These are phyloP conservation scores for Yamadazyma sp. DNA, from an alignment of 805 yeast genomes.

Conservation along the genomic window DNA sequence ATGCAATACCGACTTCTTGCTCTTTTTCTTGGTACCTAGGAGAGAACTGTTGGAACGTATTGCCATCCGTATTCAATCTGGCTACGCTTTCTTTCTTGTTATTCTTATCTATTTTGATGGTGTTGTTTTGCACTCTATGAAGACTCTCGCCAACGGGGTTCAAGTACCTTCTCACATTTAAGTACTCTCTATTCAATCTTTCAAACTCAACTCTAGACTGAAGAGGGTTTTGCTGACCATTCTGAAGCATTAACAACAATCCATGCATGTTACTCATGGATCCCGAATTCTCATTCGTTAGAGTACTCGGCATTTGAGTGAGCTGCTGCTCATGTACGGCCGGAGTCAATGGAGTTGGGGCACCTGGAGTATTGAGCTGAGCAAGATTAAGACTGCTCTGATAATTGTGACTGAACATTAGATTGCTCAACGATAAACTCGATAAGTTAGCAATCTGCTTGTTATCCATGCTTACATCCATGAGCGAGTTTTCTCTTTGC, in stretches of 20 bases:
- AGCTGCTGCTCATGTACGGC: conserved; percentile 5
- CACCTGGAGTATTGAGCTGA: conserved; percentile 15
- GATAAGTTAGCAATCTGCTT: conserved; percentile 36
- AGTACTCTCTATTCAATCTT: conserved; percentile 69
- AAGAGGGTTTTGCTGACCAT: conserved; percentile 45
- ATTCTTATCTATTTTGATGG: conserved; percentile 26
- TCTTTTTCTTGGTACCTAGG: conserved; percentile 33
- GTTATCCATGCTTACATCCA: conserved; percentile 50
- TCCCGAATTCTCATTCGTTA: conserved; percentile 7
- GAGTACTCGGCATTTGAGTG: conserved; percentile 1
- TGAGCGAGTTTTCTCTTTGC: conserved; percentile 70
- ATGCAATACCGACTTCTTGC: conserved; percentile 23
- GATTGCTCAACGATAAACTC: conserved; percentile 36
- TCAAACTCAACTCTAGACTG: conserved; percentile 76
- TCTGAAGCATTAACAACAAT: conserved; percentile 27
- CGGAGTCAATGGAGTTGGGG: conserved; percentile 11
- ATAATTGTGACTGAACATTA: conserved; percentile 37
- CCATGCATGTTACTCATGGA: conserved; percentile 26
- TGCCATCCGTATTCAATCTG: conserved; percentile 20
- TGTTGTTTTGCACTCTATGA: conserved; percentile 39
- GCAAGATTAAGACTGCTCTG: conserved; percentile 22
- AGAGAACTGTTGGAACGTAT: conserved; percentile 35
- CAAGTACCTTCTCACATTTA: conserved; percentile 62
- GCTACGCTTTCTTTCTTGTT: conserved; percentile 9
- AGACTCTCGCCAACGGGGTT: conserved; percentile 72